Base-by-base conservation (phyloP, 768 basidiomycete species). In the Pisolithus sp. region DNA sequence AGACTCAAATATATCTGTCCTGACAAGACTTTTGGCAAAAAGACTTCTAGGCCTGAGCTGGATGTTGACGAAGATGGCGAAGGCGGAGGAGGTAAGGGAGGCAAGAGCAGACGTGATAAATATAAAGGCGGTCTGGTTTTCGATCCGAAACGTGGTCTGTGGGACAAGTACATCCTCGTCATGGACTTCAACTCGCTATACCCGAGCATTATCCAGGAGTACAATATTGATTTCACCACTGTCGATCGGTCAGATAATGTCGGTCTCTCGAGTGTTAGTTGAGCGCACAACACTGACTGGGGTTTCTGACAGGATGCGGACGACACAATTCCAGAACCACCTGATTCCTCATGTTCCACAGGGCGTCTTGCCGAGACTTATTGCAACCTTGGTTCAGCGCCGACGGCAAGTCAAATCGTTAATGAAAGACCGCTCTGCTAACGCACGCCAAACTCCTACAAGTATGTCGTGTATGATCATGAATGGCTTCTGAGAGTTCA, bases 101-200 rank as follows among this genome's bases (percentile, higher is more conserved):
- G 72, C 28, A 90, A 90, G 60, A 72, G 75, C 40, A 90, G 86
- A 63, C 82, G 83, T 47, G 95, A 97, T 71, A 98, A 97, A 71
- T 99, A 92, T 74, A 96, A 98, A 71, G 96, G 96, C 66, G 96
- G 96, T 68, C 77, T 98, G 48, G 96, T 99, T 18, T 93, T 99
- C 57, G 91, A 96, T 53, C 96, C 96, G 2, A 94, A 96, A 71
- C 77, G 90, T 49, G 92, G 94, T 10, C 73, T 99, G 38, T 98
- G 92, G 90, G 96, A 98, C 73, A 94, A 85, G 60, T 96, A 78
- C 64, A 89, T 98, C 68, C 78, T 99, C 17, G 96, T 99, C 69
- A 99, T 99, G 96, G 96, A 99, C 68, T 99, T 98, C 83, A 99
- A 99, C 70, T 96, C 93, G 54, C 76, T 99, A 51, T 99, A 99